Evolutionary conservation across 345 rosid species (phyloP).

Genomic region (Noccaea bulbosa): DNA sequence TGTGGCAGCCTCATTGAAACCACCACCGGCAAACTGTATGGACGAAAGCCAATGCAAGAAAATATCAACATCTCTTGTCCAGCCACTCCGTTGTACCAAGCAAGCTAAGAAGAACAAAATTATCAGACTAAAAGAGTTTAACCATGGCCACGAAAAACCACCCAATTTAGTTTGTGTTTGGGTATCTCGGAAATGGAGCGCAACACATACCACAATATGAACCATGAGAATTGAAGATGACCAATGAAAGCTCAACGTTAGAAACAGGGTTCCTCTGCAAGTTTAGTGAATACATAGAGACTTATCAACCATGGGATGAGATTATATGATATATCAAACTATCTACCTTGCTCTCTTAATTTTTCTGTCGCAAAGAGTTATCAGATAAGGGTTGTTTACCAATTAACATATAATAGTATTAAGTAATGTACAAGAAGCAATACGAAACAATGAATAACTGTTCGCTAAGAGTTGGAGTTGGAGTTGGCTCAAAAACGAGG

Average conservation of each 20-base stretch:
- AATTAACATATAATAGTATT: neutral
- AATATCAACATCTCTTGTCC: slow-evolving; percentile 85
- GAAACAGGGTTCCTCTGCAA: slow-evolving; percentile 67
- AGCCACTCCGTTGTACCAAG: slow-evolving; percentile 88
- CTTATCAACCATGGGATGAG: slow-evolving; percentile 18
- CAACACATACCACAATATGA: slow-evolving; percentile 60
- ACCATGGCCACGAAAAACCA: slow-evolving; percentile 18
- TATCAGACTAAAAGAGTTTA: neutral
- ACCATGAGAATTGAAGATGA: slow-evolving; percentile 85
- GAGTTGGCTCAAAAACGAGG: slow-evolving; percentile 10
- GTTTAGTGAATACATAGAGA: slow-evolving; percentile 21
- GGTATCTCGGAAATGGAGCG: slow-evolving; percentile 19
- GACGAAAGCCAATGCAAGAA: slow-evolving; percentile 83
- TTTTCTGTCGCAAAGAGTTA: slow-evolving; percentile 1
- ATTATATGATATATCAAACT: neutral
- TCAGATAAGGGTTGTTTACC: neutral
- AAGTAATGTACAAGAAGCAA: slow-evolving; percentile 3
- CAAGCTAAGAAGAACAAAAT: slow-evolving; percentile 60
- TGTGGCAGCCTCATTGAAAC: slow-evolving; percentile 91
- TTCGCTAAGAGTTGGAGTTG: slow-evolving; percentile 13
- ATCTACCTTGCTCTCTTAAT: neutral
- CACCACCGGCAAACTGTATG: slow-evolving; percentile 85
- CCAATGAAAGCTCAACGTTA: slow-evolving; percentile 70
- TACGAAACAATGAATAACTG: slow-evolving; percentile 9
- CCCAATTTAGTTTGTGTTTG: slow-evolving; percentile 14